Conservation (phyloP, 805 yeast genomes). For the Sugiyamaella mastotermitis region DNA sequence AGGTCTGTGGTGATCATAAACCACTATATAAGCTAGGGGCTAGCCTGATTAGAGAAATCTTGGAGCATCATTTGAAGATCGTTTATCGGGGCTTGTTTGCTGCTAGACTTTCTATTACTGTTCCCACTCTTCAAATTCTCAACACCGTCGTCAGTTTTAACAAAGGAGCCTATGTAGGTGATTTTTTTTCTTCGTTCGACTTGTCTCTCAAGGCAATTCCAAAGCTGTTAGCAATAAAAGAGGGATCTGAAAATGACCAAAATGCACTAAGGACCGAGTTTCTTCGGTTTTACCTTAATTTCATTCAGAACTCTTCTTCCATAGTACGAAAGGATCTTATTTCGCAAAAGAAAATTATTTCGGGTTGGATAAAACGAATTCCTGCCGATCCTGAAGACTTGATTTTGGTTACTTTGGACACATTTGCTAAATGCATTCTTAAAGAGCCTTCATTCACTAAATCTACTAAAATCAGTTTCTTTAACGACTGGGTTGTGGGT, state of each 20-base stretch:
- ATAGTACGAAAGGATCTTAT: slow-evolving; percentile 61
- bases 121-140: slow-evolving; percentile 56
- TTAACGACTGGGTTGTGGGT: slow-evolving; percentile 69
- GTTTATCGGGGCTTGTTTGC: slow-evolving; percentile 63
- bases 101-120: slow-evolving; percentile 50
- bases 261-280: slow-evolving; percentile 52
- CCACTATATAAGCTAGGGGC: slow-evolving; percentile 26
- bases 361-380: slow-evolving; percentile 62
- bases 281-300: slow-evolving; percentile 52
- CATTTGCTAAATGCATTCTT: slow-evolving; percentile 47
- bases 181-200: slow-evolving; percentile 63
- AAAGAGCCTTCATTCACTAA: slow-evolving; percentile 57
- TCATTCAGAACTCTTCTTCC: slow-evolving; percentile 46
- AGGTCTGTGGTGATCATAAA: slow-evolving; percentile 35
- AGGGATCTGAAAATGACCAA: slow-evolving; percentile 26
- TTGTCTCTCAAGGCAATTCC: slow-evolving; percentile 55
- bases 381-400: slow-evolving; percentile 46
- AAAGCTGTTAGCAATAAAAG: slow-evolving; percentile 40
- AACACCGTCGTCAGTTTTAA: slow-evolving; percentile 44
- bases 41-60: slow-evolving; percentile 44
- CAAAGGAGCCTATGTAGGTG: slow-evolving; percentile 46
- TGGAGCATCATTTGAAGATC: slow-evolving; percentile 52
- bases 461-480: slow-evolving; percentile 63
- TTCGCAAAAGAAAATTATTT: slow-evolving; percentile 48
- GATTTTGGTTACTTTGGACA: slow-evolving; percentile 37